Base-by-base conservation (phyloP, 306 rosid species). In the Comarum palustre region DNA sequence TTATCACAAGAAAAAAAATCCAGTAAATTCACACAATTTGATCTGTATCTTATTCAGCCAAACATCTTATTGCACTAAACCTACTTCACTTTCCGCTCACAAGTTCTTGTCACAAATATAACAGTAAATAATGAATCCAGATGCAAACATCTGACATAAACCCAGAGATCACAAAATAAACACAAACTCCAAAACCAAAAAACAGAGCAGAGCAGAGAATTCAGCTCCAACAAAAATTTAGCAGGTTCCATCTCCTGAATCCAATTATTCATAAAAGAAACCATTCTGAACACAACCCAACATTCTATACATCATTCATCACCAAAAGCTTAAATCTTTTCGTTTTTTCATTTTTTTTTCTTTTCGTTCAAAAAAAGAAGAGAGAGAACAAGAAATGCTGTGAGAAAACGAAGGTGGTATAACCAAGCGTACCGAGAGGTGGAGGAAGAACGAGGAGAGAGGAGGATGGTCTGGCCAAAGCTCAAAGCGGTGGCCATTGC, bases 401-500 rank as follows among this genome's bases (percentile, higher is more conserved):
- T 22, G 4, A 16, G 41, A 15, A 7, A 54, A 24, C 3, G 1
- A 16, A 38, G 41, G 63, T 32, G 9, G 22, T 14, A 7, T 3
- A 22, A 34, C 7, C 2, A 32, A 34, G 25, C 17, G 39, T 72
- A 72, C 75, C 75, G n/a, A 2, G 75, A 71, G 38, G 51, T 45
- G 66, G 8, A 32, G 66, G 24, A 7, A 27, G 66, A 61, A 71
- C 65, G 51, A 3, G 50, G 38, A 1, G 41, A 2, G 43, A 62
- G 29, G 22, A 57, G 38, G 20, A 25, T 12, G 57, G 55, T 24
- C 12, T 57, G 75, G 67, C 67, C 55, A 66, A 27, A 57, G 55
- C 54, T 63, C 75, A 72, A 57, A 67, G 67, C 42, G 67, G 55
- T 17, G 13, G 75, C 67, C 75, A 72, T 72, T 34, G 66, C 42